phyloP scores from a whole-genome alignment of 2,329 filamentous ascomycete genomes.

The Chrysosporium queenslandicum region DNA sequence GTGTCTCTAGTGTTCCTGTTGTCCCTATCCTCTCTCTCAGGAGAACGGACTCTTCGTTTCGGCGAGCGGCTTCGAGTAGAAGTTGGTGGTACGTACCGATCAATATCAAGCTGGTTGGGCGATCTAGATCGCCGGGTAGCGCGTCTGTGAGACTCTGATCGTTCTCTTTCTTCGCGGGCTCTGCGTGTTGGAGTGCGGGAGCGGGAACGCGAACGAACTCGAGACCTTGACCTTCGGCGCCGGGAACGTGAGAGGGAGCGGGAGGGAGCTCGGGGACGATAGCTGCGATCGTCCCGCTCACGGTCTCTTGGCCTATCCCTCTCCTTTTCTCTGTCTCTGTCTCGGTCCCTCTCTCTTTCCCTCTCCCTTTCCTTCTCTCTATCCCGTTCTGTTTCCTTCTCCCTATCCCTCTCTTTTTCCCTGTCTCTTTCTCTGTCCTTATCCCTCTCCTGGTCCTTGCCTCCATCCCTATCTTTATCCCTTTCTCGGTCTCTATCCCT shows the following conservation, averaged over 20 bases:
- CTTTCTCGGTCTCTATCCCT: slow-evolving; percentile 9
- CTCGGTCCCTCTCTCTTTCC: slow-evolving; percentile 12
- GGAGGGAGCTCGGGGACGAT: slow-evolving; percentile 19
- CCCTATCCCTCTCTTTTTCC: slow-evolving; percentile 16
- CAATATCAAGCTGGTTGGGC: slow-evolving; percentile 32
- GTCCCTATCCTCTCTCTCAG: slow-evolving; percentile 14
- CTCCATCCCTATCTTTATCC: slow-evolving; percentile 14
- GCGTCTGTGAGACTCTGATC: slow-evolving; percentile 16
- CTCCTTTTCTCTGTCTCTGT: slow-evolving; percentile 16
- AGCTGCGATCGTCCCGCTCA: slow-evolving; percentile 18
- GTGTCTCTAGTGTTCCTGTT: background rate
- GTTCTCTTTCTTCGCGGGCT: slow-evolving; percentile 13
- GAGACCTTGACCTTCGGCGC: slow-evolving; percentile 16
- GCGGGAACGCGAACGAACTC: slow-evolving; percentile 17
- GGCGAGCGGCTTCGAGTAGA: slow-evolving; percentile 35
- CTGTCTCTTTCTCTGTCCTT: slow-evolving; percentile 17
- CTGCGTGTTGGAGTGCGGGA: slow-evolving; percentile 17
- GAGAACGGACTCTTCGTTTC: slow-evolving; percentile 31
- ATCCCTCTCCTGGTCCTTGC: slow-evolving; percentile 8
- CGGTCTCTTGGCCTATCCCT: slow-evolving; percentile 13
- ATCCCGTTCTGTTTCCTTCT: slow-evolving; percentile 12
- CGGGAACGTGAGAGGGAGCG: slow-evolving; percentile 21
- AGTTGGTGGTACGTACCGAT: slow-evolving; percentile 36
- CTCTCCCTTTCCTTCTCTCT: slow-evolving; percentile 17
- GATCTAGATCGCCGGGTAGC: slow-evolving; percentile 26